These are phyloP conservation scores for Alliaria petiolata DNA, from an alignment of 345 rosid genomes.

Conservation along the genomic window DNA sequence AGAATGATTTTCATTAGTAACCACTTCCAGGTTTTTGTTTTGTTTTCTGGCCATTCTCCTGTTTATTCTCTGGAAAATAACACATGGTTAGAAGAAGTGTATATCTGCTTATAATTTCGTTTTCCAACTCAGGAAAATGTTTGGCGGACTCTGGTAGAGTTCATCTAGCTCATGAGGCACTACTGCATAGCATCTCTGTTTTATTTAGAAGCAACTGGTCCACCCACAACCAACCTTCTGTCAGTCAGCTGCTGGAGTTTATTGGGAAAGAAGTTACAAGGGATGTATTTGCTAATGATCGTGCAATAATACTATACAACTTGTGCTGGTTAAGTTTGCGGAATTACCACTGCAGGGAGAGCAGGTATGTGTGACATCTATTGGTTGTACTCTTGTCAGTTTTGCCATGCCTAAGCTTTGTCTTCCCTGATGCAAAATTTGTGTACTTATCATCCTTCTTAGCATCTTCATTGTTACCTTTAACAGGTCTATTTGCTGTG, in stretches of 20 bases:
- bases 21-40: conserved; percentile 1
- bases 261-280: conserved; percentile 55
- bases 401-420: background rate
- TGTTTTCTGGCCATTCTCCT: conserved; percentile 11
- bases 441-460: no score
- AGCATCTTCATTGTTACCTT: conserved; percentile 24
- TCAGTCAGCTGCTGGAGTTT: conserved; percentile 49
- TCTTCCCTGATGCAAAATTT: background rate
- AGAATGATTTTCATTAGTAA: conserved; percentile 10
- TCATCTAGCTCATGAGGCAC: conserved; percentile 61
- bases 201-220: conserved; percentile 47
- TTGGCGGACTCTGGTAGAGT: conserved; percentile 41
- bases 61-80: background rate
- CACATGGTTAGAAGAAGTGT: conserved; percentile 3
- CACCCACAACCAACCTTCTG: conserved; percentile 31
- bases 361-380: conserved; percentile 45
- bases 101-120: conserved; percentile 9
- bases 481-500: conserved; percentile 64
- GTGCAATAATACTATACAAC: conserved; percentile 57
- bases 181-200: conserved; percentile 51
- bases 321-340: conserved; percentile 62
- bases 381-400: background rate
- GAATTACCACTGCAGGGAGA: conserved; percentile 42
- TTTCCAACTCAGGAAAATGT: conserved; percentile 68
- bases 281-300: conserved; percentile 68